phyloP scores from a whole-genome alignment of 2,329 filamentous ascomycete genomes.

The Emmonsiellopsis sp. region DNA sequence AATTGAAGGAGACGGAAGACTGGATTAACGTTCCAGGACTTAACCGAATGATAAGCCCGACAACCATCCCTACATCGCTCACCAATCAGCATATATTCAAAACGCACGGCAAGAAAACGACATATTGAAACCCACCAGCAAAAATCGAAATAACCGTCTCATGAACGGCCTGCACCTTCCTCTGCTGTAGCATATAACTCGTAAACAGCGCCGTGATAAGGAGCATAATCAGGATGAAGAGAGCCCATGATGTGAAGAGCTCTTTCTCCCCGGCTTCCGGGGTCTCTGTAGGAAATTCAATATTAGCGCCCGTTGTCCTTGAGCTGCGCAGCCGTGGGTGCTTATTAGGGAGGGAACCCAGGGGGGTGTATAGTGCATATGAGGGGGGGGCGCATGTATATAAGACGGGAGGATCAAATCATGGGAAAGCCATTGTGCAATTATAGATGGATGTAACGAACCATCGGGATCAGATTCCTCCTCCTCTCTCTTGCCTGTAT shows the following conservation, averaged over 20 bases:
- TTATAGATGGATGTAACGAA: slow-evolving; percentile 2
- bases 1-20: slow-evolving; percentile 90
- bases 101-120: neutral
- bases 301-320: slow-evolving; percentile 9
- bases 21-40: slow-evolving; percentile 75
- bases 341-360: neutral
- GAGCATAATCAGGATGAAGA: slow-evolving; percentile 92
- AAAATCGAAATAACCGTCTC: slow-evolving; percentile 99
- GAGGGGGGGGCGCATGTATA: neutral
- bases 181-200: slow-evolving; percentile 92
- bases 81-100: neutral
- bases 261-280: slow-evolving; percentile 84
- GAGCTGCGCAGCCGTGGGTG: neutral
- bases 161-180: slow-evolving; percentile 93
- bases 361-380: neutral
- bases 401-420: neutral
- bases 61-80: slow-evolving; percentile 66
- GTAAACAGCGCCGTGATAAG: slow-evolving; percentile 92
- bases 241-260: slow-evolving; percentile 89
- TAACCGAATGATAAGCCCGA: slow-evolving; percentile 78
- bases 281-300: slow-evolving; percentile 37
- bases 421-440: neutral
- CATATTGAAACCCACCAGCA: slow-evolving; percentile 51
- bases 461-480: slow-evolving; percentile 14
- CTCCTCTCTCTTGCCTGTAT: slow-evolving; percentile 10